Evolutionary conservation across 768 basidiomycete genomes (phyloP).

Genomic region (Lentinula guzmanii): DNA sequence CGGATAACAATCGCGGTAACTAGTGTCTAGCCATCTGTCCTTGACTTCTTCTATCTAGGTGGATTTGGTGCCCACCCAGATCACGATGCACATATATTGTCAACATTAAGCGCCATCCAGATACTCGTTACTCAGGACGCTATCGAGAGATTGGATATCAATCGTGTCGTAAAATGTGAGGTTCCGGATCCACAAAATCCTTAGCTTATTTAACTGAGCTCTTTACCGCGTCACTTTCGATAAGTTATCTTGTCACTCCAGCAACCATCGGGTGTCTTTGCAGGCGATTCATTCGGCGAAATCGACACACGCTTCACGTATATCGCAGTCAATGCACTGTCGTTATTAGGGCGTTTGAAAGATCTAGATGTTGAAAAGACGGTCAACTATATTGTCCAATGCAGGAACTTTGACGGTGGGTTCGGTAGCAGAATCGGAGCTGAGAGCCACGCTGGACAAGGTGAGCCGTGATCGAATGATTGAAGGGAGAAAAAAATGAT

Average conservation of each 20-base stretch:
- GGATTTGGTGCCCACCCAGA: slow-evolving; percentile 89
- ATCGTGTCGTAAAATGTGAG: slow-evolving; percentile 71
- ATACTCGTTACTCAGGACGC: slow-evolving; percentile 85
- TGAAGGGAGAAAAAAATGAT: background rate
- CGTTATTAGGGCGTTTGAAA: slow-evolving; percentile 71
- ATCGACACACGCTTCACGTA: slow-evolving; percentile 88
- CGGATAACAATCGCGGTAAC: background rate
- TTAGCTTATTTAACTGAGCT: background rate
- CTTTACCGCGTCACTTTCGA: background rate
- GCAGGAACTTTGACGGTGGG: slow-evolving; percentile 94
- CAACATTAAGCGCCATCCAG: slow-evolving; percentile 90
- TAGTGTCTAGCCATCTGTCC: background rate
- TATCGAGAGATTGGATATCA: slow-evolving; percentile 60
- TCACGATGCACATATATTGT: slow-evolving; percentile 85
- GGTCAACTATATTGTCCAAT: slow-evolving; percentile 64
- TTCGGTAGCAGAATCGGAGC: slow-evolving; percentile 82
- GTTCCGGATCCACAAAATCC: slow-evolving; percentile 6
- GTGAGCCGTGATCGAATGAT: slow-evolving; percentile 29
- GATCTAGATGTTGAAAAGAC: slow-evolving; percentile 64
- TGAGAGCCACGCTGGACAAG: slow-evolving; percentile 91
- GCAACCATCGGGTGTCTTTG: slow-evolving; percentile 80
- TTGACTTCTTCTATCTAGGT: slow-evolving; percentile 38
- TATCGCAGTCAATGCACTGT: slow-evolving; percentile 78
- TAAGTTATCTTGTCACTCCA: slow-evolving; percentile 88
- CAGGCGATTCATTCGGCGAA: slow-evolving; percentile 91